phyloP scores from a whole-genome alignment of 805 yeast species.

The Saccharomycopsis selenospora region DNA sequence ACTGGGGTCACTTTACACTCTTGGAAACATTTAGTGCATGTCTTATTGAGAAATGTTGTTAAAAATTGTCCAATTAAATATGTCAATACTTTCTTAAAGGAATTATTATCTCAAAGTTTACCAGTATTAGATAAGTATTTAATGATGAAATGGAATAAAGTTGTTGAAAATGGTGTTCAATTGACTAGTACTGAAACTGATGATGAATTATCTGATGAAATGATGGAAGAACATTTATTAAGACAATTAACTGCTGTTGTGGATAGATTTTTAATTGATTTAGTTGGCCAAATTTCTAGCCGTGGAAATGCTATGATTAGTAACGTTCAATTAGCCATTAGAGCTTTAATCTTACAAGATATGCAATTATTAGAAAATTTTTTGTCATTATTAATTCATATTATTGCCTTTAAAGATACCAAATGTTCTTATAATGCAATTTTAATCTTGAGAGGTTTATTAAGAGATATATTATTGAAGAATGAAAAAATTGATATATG shows the following conservation, averaged over 20 bases:
- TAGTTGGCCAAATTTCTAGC: slow-evolving; percentile 71
- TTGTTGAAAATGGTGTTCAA: slow-evolving; percentile 35
- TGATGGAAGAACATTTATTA: slow-evolving; percentile 94
- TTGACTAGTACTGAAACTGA: slow-evolving; percentile 48
- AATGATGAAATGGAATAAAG: slow-evolving; percentile 67
- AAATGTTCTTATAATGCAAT: slow-evolving; percentile 90
- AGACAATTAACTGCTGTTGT: slow-evolving; percentile 91
- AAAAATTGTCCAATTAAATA: slow-evolving; percentile 77
- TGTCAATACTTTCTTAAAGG: slow-evolving; percentile 63
- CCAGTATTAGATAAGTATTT: slow-evolving; percentile 67
- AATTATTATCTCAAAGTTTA: slow-evolving; percentile 71
- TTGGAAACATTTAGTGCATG: slow-evolving; percentile 94
- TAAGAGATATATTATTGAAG: slow-evolving; percentile 59
- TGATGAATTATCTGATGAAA: slow-evolving; percentile 87
- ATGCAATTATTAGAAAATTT: slow-evolving; percentile 70
- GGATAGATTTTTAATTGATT: slow-evolving; percentile 77
- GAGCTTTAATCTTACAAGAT: slow-evolving; percentile 58
- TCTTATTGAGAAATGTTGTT: slow-evolving; percentile 78
- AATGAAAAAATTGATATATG: slow-evolving; percentile 71
- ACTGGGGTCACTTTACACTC: slow-evolving; percentile 89
- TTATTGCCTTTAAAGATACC: slow-evolving; percentile 78
- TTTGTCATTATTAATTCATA: slow-evolving; percentile 63
- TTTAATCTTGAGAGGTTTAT: slow-evolving; percentile 64
- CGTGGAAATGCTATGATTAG: slow-evolving; percentile 34
- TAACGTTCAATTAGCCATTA: slow-evolving; percentile 57